phyloP scores from a whole-genome alignment of 169 alveolate genomes.

The Cryptosporidium bovis region DNA sequence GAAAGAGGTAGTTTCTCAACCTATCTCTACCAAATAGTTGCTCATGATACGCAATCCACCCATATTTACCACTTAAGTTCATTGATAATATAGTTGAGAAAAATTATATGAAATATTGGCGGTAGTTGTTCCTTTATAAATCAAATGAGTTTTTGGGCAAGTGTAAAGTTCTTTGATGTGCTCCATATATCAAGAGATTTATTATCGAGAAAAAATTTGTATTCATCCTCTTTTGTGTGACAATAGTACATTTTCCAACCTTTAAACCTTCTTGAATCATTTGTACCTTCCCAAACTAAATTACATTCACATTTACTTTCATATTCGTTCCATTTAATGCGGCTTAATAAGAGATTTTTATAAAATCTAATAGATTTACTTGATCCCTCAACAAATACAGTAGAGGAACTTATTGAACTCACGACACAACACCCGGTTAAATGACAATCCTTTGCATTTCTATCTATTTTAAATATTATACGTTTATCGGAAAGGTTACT shows the following conservation, averaged over 20 bases:
- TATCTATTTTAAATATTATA: conserved; percentile 81
- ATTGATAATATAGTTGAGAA: not conserved
- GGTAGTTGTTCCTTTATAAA: too few relatives aligned
- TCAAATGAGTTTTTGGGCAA: too few relatives aligned
- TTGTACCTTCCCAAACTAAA: conserved; percentile 62
- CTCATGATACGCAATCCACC: conserved; percentile 62
- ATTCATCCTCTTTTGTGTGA: conserved; percentile 60
- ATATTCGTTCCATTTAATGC: conserved; percentile 83
- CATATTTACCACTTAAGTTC: conserved; percentile 45
- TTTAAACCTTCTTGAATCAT: conserved; percentile 7
- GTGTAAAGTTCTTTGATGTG: conserved; percentile 13
- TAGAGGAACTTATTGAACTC: conserved; percentile 78
- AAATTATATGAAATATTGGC: too few relatives aligned
- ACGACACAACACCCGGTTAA: conserved; percentile 89
- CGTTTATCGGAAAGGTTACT: conserved; percentile 67
- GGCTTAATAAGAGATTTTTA: conserved; percentile 80
- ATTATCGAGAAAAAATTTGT: conserved; percentile 43
- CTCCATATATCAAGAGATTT: conserved; percentile 63
- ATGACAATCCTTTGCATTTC: conserved; percentile 90
- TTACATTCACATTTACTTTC: conserved; percentile 7
- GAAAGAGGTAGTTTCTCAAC: not conserved
- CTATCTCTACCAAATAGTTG: conserved; percentile 25
- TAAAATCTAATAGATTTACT: conserved; percentile 80
- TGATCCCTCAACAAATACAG: conserved; percentile 82
- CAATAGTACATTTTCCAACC: conserved; percentile 53